Conservation (phyloP, 2,329 filamentous ascomycete genomes). For the Diaporthe amygdali region DNA sequence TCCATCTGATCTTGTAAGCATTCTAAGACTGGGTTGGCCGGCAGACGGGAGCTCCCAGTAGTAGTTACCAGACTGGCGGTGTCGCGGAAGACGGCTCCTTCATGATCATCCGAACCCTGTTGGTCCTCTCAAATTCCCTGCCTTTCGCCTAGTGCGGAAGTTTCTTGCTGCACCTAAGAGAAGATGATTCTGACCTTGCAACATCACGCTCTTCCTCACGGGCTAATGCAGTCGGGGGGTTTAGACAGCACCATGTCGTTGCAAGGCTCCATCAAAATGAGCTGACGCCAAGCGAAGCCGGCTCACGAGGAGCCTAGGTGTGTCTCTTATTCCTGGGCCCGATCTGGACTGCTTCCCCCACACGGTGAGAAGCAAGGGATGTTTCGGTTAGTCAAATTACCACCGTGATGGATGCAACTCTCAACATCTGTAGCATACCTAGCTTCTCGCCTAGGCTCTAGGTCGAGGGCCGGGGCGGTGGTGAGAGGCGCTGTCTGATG, state of each 20-base stretch:
- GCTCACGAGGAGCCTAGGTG: not conserved
- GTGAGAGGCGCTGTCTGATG: not conserved
- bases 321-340: not conserved
- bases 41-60: conserved; percentile 23
- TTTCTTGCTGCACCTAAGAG: not conserved
- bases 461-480: not conserved
- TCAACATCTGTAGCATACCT: not conserved
- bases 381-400: not conserved
- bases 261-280: not conserved
- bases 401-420: not conserved
- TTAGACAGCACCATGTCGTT: not conserved
- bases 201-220: not conserved
- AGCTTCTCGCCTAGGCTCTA: not conserved
- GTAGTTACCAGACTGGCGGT: conserved; percentile 19
- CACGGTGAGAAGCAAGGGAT: not conserved
- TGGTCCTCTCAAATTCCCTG: not conserved
- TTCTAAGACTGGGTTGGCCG: conserved; percentile 4
- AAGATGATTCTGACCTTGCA: not conserved
- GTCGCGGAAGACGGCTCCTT: conserved; percentile 7
- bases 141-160: not conserved
- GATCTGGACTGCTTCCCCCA: conserved; percentile 3
- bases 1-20: not conserved
- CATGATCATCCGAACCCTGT: conserved; percentile 9
- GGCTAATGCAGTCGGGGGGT: not conserved
- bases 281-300: conserved; percentile 7